Evolutionary conservation across 2,329 filamentous ascomycete genomes (phyloP).

Genomic region (Exophiala xenobiotica): DNA sequence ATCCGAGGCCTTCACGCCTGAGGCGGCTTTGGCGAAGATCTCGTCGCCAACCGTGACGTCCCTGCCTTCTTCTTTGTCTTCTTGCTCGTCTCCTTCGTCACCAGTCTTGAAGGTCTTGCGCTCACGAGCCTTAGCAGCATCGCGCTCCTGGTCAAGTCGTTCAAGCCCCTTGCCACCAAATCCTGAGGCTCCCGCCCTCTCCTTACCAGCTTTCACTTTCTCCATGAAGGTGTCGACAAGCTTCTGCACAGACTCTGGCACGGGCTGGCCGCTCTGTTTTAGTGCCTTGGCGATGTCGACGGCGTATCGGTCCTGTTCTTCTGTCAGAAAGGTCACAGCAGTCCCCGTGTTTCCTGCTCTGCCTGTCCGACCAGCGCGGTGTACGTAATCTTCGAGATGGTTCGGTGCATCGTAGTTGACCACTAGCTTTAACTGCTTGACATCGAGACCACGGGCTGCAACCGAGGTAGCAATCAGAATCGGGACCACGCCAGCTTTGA

Average conservation of each 20-base stretch:
- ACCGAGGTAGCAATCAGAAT: constrained; percentile 94
- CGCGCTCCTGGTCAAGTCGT: constrained; percentile 84
- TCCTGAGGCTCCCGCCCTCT: constrained; percentile 76
- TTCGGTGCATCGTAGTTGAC: constrained; percentile 49
- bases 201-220: constrained; percentile 89
- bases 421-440: constrained; percentile 92
- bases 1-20: constrained; percentile 62
- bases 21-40: constrained; percentile 60
- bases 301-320: constrained; percentile 87
- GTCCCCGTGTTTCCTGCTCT: constrained; percentile 85
- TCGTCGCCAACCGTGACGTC: constrained; percentile 64
- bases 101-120: constrained; percentile 87
- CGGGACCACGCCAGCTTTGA: constrained; percentile 86
- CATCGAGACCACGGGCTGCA: constrained; percentile 89
- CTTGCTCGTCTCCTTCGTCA: constrained; percentile 74
- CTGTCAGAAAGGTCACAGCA: constrained; percentile 89
- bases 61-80: constrained; percentile 62
- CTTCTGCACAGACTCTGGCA: constrained; percentile 68
- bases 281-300: constrained; percentile 85
- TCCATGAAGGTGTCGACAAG: constrained; percentile 71
- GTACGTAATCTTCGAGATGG: constrained; percentile 80
- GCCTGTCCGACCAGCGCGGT: constrained; percentile 92
- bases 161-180: constrained; percentile 96
- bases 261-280: constrained; percentile 82
- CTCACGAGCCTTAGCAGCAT: constrained; percentile 80